phyloP scores from a whole-genome alignment of 2,329 filamentous ascomycete species.

The Botryosphaeria dothidea region DNA sequence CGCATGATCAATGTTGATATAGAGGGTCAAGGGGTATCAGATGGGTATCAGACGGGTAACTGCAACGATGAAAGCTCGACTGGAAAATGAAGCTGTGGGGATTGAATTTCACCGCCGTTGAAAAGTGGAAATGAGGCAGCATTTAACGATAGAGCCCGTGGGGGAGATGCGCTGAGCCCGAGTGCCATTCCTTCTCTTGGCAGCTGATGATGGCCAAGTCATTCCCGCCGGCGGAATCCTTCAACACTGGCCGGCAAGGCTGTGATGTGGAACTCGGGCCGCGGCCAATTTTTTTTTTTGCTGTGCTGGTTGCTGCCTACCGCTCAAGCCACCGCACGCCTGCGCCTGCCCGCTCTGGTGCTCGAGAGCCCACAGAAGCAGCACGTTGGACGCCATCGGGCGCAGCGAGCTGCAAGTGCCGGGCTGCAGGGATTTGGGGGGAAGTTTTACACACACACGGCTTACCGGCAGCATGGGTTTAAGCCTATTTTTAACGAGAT shows the following conservation, averaged over 20 bases:
- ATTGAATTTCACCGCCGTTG: neutral
- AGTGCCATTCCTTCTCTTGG: neutral
- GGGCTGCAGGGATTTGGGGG: neutral
- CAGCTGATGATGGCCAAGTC: slow-evolving; percentile 9
- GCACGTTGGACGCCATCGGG: neutral
- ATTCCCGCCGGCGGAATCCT: slow-evolving; percentile 1
- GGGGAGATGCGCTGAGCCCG: neutral
- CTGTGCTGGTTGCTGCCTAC: neutral
- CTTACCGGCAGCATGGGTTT: neutral
- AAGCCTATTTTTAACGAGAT: neutral
- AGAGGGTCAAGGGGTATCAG: neutral
- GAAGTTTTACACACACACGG: neutral
- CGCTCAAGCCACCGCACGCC: neutral
- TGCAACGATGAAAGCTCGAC: neutral
- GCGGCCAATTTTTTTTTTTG: neutral
- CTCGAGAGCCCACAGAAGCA: neutral
- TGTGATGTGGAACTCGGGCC: neutral
- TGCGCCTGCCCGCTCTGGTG: neutral
- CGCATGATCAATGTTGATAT: neutral
- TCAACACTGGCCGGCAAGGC: neutral
- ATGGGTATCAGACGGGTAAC: no score
- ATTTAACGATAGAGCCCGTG: neutral
- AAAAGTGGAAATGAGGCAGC: neutral
- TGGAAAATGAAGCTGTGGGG: neutral
- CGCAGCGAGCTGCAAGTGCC: neutral